Evolutionary conservation across 106 monocot genomes (phyloP), one percentile per base, ranked within the genome.

Genomic region (Dendrobium huoshanense): DNA sequence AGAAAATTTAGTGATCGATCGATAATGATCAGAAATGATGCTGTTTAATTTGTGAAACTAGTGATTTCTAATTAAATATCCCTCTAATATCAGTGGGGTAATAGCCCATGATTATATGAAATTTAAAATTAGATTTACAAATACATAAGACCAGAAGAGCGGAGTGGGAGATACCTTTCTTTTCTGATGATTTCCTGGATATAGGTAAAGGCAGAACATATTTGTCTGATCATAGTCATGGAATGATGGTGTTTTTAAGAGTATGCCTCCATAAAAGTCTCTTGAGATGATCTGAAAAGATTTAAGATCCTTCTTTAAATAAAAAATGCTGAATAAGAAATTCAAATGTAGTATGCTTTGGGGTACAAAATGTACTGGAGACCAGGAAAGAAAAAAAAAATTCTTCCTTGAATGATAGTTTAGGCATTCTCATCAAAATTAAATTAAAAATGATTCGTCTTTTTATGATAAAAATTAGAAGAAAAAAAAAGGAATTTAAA

Each of bases 141-240:
- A 2, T 15, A 65, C 4, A 11, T 67, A 68, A 47, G 5, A 25
- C 37, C 16, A 70, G 56, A 15, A 51, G 15, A 55, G 22, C 59
- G 29, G 67, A 68, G 4, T 77, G 37, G 22, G 64, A 59, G 33
- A 41, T 27, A 95, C 96, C 90, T 90, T 94, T 84, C 77, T 88
- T 29, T 82, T 88, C 48, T 88, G 84, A 78, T 83, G 82, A 86
- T 33, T 84, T 83, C 90, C 96, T 77, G 93, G 88, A 77, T 84
- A 82, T 58, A 96, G 81, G 82, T 87, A 96, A 4, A 93, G 77
- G 74, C 81, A 91, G 82, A 96, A 94, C 87, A 85, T 88, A 31
- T 93, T 90, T 85, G 91, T 90, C 80, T 86, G 88, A 81, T 93
- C 93, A 58, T 31, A 75, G 48, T 91, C 91, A 77, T 82, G 42